Conservation (phyloP, 2,329 filamentous ascomycete species). For the Curvularia eragrostidis region DNA sequence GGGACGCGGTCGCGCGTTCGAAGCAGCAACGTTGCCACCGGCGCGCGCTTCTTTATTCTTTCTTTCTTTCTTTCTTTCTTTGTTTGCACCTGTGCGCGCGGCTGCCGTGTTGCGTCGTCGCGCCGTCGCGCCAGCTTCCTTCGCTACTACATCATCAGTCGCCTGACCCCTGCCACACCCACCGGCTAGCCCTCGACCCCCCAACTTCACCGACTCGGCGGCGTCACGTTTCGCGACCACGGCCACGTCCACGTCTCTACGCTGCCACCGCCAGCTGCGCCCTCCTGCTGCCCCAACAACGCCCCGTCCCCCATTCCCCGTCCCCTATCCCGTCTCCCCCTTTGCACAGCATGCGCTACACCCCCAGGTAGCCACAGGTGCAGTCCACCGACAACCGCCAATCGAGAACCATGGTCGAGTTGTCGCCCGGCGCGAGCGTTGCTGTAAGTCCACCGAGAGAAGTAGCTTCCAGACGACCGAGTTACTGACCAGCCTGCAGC, state of each 20-base stretch:
- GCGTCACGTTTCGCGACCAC: constrained; percentile 32
- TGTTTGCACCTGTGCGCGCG: background rate
- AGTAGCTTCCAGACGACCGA: background rate
- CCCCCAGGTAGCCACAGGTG: constrained; percentile 40
- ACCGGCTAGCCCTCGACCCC: constrained; percentile 32
- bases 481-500: constrained; percentile 56
- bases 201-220: constrained; percentile 33
- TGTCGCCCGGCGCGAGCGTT: constrained; percentile 52
- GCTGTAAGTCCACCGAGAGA: constrained; percentile 41
- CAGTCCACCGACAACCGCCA: constrained; percentile 27
- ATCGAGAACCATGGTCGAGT: constrained; percentile 47
- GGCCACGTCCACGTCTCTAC: constrained; percentile 7
- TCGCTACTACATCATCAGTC: constrained; percentile 40
- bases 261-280: constrained; percentile 5
- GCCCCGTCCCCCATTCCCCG: background rate
- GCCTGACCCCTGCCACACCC: constrained; percentile 39
- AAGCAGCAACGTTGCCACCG: background rate
- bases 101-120: background rate
- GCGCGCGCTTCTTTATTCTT: background rate
- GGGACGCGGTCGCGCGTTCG: background rate
- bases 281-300: background rate
- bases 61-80: background rate
- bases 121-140: constrained; percentile 5
- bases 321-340: background rate
- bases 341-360: constrained; percentile 38